Evolutionary conservation across 2,329 filamentous ascomycete genomes (phyloP), one percentile per base, ranked within the genome.

Genomic region (Diplodia corticola): DNA sequence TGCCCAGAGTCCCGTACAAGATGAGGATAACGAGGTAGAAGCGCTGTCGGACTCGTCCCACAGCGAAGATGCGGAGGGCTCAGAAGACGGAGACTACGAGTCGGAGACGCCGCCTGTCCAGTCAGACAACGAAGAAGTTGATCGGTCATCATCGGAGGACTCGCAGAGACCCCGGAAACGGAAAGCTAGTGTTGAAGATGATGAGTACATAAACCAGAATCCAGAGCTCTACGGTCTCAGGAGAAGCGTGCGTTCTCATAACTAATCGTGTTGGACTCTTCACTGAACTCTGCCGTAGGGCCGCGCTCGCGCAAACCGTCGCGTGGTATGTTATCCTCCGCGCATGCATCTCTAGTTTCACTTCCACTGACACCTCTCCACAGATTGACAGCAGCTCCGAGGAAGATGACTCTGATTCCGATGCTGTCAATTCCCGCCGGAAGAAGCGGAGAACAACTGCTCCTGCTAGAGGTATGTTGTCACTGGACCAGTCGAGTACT

Each of bases 211-310:
- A 72, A 86, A 89, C 73, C 91, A 92, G 74, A 96, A 99, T 74
- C 95, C 95, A 51, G 93, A 97, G 80, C 84, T 99, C 9, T 99
- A 98, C 81, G 95, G 95, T 55, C 84, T 99, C 71, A 88, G 95
- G 72, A 88, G 95, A 81, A 99, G 95, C 82, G 93, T 95, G 89
- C 69, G 90, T 80, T 65, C 69, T 67, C 67, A 61, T 30, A 66
- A 54, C 65, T 63, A 20, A 64, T 51, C 59, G 30, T 46, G 46
- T 53, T 46, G 48, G 57, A 67, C 60, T 64, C 40, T 67, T 69
- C 69, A 76, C 78, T 81, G 73, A 80, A 73, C 60, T 68, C 30
- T 49, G 9, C 63, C 65, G 37, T 69, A 85, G 83, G 82, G 85
- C 75, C 86, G 88, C 70, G 87, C 87, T 70, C 85, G 88, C 71